A percentile compares a stretch with the other conserved stretches of the same genome.
These are phyloP conservation scores for Chrysoporthe puriensis DNA, from an alignment of 2,329 filamentous ascomycete genomes.

Conservation along the genomic window DNA sequence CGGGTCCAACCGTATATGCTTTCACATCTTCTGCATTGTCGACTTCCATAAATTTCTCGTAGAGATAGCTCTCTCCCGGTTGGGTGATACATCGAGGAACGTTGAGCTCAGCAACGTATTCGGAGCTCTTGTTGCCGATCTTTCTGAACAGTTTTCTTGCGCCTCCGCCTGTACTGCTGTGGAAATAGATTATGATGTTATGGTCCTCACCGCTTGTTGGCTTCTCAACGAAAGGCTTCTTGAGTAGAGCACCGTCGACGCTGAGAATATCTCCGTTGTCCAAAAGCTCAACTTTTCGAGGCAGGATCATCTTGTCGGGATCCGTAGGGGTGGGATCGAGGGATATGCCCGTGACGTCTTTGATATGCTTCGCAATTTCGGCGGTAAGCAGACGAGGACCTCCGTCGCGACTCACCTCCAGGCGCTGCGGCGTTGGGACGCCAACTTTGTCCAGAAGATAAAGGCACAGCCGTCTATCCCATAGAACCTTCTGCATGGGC, in stretches of 20 bases:
- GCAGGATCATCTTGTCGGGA: slow-evolving; percentile 56
- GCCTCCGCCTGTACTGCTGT: slow-evolving; percentile 72
- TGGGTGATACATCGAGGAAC: slow-evolving; percentile 83
- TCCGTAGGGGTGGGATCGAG: slow-evolving; percentile 73
- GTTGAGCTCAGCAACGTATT: slow-evolving; percentile 78
- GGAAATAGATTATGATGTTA: slow-evolving; percentile 98
- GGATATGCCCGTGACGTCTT: slow-evolving; percentile 76
- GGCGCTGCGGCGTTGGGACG: slow-evolving; percentile 83
- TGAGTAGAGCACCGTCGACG: slow-evolving; percentile 80
- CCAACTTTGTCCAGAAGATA: slow-evolving; percentile 85
- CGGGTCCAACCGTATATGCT: slow-evolving; percentile 92
- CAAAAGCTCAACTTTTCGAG: slow-evolving; percentile 78
- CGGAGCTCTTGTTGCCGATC: slow-evolving; percentile 98
- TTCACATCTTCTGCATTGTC: slow-evolving; percentile 99
- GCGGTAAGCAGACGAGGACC: slow-evolving; percentile 78
- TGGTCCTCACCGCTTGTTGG: slow-evolving; percentile 98
- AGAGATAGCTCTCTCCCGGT: slow-evolving; percentile 83
- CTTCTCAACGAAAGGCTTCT: slow-evolving; percentile 97
- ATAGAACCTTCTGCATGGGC: slow-evolving; percentile 94
- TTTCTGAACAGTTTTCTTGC: slow-evolving; percentile 93
- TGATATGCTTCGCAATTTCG: slow-evolving; percentile 79
- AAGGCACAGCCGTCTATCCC: slow-evolving; percentile 91
- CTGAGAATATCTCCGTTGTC: slow-evolving; percentile 87
- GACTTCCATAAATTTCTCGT: slow-evolving; percentile 95
- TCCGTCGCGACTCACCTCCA: slow-evolving; percentile 93